A percentile compares a stretch with the other conserved stretches of the same genome.
Evolutionary conservation across 2,329 filamentous ascomycete species (phyloP).

Genomic region (Lasiodiplodia sp.): DNA sequence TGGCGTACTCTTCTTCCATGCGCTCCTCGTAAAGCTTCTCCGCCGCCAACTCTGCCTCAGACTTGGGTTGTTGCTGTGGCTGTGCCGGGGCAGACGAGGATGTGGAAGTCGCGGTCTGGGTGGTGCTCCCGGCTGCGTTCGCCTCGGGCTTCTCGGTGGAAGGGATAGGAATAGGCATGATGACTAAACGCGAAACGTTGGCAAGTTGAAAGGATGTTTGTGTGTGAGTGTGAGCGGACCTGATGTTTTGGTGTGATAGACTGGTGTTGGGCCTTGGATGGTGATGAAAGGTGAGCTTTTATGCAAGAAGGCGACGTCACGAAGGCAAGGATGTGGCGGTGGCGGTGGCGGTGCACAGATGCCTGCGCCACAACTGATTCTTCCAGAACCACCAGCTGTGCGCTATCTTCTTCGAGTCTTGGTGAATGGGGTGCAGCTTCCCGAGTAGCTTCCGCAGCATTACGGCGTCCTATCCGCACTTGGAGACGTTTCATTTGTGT

Average conservation of each 20-base stretch:
- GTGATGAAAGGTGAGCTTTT: conserved; percentile 2
- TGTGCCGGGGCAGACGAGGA: neutral
- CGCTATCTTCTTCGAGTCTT: no score
- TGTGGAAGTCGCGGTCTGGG: neutral
- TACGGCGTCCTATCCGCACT: no score
- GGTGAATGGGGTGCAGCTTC: no score
- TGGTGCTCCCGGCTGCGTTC: conserved; percentile 2
- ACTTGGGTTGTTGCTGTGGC: conserved; percentile 28
- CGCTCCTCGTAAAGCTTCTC: conserved; percentile 36
- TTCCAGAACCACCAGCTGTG: no score
- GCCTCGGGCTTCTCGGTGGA: conserved; percentile 32
- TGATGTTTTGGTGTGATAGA: conserved; percentile 2
- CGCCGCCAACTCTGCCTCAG: conserved; percentile 34
- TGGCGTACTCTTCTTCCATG: conserved; percentile 37
- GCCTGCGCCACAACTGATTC: neutral
- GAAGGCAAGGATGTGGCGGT: neutral
- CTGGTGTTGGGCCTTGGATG: neutral
- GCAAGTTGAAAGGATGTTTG: neutral
- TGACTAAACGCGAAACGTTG: neutral
- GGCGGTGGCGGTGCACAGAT: neutral
- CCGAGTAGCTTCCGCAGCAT: no score
- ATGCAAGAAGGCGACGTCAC: neutral
- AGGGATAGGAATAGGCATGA: conserved; percentile 31
- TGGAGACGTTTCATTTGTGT: no score
- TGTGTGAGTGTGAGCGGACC: neutral